A percentile compares a stretch with the other conserved stretches of the same genome.
Evolutionary conservation across 1,284 basidiomycete genomes (phyloP).

Genomic region (Pseudozyma flocculosa): DNA sequence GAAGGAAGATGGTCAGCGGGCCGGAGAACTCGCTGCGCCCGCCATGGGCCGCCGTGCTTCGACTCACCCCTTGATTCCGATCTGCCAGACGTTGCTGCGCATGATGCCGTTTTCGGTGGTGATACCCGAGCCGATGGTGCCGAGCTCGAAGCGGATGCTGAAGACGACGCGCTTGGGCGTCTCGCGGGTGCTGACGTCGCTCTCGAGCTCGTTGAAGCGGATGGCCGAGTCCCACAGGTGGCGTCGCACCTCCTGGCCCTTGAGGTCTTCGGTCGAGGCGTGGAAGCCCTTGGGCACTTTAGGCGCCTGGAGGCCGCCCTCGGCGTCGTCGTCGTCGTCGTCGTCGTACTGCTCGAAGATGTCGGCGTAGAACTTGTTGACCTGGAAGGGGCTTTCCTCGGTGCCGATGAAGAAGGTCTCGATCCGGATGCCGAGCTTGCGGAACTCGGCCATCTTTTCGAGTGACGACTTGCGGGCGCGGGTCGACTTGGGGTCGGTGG

Average conservation of each 20-base stretch:
- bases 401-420: slow-evolving; percentile 90
- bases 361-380: slow-evolving; percentile 69
- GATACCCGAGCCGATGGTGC: slow-evolving; percentile 35
- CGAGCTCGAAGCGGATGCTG: slow-evolving; percentile 77
- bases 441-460: slow-evolving; percentile 65
- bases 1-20: background rate
- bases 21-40: too few species aligned
- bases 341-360: slow-evolving; percentile 53
- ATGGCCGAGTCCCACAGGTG: slow-evolving; percentile 40
- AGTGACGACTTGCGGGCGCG: slow-evolving; percentile 26
- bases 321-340: slow-evolving; percentile 32
- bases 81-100: slow-evolving; percentile 67
- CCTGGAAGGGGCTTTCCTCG: slow-evolving; percentile 67
- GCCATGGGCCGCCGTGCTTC: background rate
- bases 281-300: slow-evolving; percentile 17
- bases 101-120: slow-evolving; percentile 29
- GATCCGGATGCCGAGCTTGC: slow-evolving; percentile 75
- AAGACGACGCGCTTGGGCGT: slow-evolving; percentile 85
- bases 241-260: slow-evolving; percentile 24
- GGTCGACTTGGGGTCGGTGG: slow-evolving; percentile 60
- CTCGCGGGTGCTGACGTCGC: slow-evolving; percentile 62
- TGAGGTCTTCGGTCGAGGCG: slow-evolving; percentile 20
- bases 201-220: slow-evolving; percentile 52
- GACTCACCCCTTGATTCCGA: slow-evolving; percentile 82
- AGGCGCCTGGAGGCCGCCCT: slow-evolving; percentile 1